Evolutionary conservation across 257 asterid genomes (phyloP).

Genomic region (Osmanthus fragrans): DNA sequence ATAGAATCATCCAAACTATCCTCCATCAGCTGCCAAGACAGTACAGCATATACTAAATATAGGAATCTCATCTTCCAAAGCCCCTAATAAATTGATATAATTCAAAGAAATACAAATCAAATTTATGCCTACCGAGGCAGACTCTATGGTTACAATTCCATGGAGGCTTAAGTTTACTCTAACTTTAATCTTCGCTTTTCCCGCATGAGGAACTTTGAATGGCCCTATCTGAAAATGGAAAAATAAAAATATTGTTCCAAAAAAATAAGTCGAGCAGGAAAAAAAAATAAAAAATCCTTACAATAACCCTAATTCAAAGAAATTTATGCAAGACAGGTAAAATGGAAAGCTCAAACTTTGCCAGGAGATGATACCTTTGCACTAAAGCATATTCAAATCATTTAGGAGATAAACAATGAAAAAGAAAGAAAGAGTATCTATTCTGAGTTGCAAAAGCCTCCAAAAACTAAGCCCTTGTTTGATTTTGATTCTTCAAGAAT

Average conservation of each 20-base stretch:
- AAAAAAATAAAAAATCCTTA: not conserved
- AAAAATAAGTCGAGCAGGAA: not conserved
- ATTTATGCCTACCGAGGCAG: slow-evolving; percentile 70
- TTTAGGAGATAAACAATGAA: not conserved
- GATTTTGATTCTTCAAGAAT: no score
- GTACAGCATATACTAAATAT: slow-evolving; percentile 9
- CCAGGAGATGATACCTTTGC: not conserved
- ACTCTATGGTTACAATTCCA: slow-evolving; percentile 70
- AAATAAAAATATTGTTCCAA: not conserved
- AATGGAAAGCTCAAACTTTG: slow-evolving; percentile 16
- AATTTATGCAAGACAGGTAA: slow-evolving; percentile 7
- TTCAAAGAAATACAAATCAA: slow-evolving; percentile 3
- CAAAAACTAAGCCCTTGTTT: no score
- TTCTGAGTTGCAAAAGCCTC: slow-evolving; percentile 12
- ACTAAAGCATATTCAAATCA: not conserved
- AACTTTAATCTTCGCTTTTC: slow-evolving; percentile 63
- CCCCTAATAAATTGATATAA: slow-evolving; percentile 13
- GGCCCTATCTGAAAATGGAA: slow-evolving; percentile 75
- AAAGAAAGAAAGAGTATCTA: slow-evolving; percentile 24
- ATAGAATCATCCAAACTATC: slow-evolving; percentile 50
- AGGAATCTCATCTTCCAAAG: slow-evolving; percentile 21
- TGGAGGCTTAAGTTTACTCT: slow-evolving; percentile 72
- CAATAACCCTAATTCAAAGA: no score
- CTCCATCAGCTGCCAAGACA: slow-evolving; percentile 64
- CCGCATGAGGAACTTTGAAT: slow-evolving; percentile 54